Evolutionary conservation across 148 eudicot species (phyloP).

Genomic region (Rhododendron henanense): DNA sequence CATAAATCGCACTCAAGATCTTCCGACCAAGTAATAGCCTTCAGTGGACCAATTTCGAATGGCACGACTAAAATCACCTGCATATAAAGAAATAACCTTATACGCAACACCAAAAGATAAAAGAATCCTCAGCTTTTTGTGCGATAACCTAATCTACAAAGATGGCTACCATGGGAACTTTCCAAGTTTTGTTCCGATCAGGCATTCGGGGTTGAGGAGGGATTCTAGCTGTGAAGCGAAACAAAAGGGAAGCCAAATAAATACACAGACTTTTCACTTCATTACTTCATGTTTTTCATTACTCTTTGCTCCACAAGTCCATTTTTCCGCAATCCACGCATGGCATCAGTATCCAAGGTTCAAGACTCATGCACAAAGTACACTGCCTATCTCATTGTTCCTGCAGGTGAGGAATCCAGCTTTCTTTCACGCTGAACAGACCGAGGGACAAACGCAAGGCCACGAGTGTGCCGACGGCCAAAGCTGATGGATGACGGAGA

Average conservation of each 20-base stretch:
- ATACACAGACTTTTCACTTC: neutral
- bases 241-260: neutral
- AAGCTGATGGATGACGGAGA: slow-evolving; percentile 80
- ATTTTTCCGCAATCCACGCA: neutral
- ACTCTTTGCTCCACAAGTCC: neutral
- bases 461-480: slow-evolving; percentile 71
- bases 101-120: neutral
- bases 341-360: neutral
- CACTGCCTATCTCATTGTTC: slow-evolving; percentile 16
- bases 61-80: neutral
- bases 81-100: neutral
- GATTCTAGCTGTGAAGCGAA: neutral
- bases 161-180: neutral
- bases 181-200: neutral
- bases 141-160: neutral
- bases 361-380: neutral
- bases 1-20: neutral
- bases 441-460: slow-evolving; percentile 77
- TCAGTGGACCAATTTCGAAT: neutral
- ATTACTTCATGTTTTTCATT: neutral
- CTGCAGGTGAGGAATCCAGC: slow-evolving; percentile 22
- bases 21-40: neutral
- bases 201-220: neutral
- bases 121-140: neutral
- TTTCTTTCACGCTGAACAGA: slow-evolving; percentile 53